These are phyloP conservation scores for Wickerhamomyces sydowiorum DNA, from an alignment of 805 yeast genomes.

Conservation along the genomic window DNA sequence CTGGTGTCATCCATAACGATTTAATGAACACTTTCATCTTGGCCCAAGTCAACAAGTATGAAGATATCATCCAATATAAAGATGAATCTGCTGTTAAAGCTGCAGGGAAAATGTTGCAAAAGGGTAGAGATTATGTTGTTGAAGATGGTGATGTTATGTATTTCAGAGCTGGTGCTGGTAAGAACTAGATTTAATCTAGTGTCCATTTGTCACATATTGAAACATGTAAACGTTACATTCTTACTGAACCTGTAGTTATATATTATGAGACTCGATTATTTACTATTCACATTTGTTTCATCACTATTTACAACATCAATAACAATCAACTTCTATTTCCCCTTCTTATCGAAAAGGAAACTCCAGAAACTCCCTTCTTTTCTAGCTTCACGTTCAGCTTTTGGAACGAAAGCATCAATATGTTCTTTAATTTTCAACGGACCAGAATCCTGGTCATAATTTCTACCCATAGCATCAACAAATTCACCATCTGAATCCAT, in stretches of 20 bases:
- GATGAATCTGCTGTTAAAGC: conserved; percentile 83
- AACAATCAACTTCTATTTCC: too few relatives aligned
- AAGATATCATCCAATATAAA: conserved; percentile 66
- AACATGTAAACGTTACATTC: background rate
- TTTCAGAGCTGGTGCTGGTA: conserved; percentile 93
- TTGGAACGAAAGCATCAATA: conserved; percentile 70
- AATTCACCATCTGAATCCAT: conserved; percentile 99
- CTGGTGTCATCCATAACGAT: conserved; percentile 96
- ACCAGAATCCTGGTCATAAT: conserved; percentile 75
- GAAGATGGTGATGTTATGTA: conserved; percentile 92
- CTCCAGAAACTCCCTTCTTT: conserved; percentile 42
- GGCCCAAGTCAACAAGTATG: conserved; percentile 87
- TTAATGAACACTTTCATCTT: conserved; percentile 90
- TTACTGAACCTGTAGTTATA: background rate
- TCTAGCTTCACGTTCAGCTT: conserved; percentile 59
- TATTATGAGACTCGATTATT: background rate
- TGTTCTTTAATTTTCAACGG: conserved; percentile 71
- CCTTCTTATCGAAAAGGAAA: background rate
- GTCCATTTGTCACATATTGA: background rate
- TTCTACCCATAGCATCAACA: conserved; percentile 91
- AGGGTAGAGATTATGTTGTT: conserved; percentile 93
- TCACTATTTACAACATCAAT: background rate
- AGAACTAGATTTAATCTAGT: conserved; percentile 39
- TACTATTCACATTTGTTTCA: conserved; percentile 1
- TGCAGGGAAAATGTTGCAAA: conserved; percentile 82